Evolutionary conservation across 2,329 filamentous ascomycete genomes (phyloP), one percentile per base, ranked within the genome.

Genomic region (Basipetospora chlamydospora): DNA sequence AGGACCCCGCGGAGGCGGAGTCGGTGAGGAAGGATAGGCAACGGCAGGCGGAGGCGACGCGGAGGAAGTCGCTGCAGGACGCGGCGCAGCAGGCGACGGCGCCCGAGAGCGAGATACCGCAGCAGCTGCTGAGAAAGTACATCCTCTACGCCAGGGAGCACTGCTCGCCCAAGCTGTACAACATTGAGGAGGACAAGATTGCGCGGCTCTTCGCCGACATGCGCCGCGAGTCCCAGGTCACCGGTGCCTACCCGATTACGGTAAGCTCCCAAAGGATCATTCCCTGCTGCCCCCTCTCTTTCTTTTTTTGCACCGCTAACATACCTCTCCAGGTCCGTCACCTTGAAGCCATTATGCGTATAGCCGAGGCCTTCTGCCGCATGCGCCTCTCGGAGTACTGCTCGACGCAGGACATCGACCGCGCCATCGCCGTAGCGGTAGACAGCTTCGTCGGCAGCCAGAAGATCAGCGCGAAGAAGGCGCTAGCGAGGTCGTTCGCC

Each of bases 371-470:
- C 0, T 73, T 98, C 3, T 92, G 83, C 59, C 88, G 93, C 52
- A 98, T 98, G 90, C 80, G 90, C 11, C 67, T 98, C n/a, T 90
- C 83, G 0, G 90, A 98, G 46, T 96, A 94, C 64, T 94, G 88
- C 58, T 80, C 80, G 5, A 63, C 81, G 2, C 73, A 81, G 41
- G 90, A 98, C 52, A 94, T 98, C 48, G 90, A 98, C 58, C 84
- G 90, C 29, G 90, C 90, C 40, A 98, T 98, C 51, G 85, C 87
- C 11, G 90, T 98, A 6, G 93, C 90, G 0, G 84, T 98, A 3
- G 87, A 96, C 46, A 92, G 83, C 39, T 98, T 98, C 52, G 84
- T 98, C 29, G 84, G 82, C 42, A 92, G 83, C 49, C 90, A 98
- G 57, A 98, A 98, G 65, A 76, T 96, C 49, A 93, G 84, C 62